Evolutionary conservation across 148 eudicot genomes (phyloP).

Genomic region (Camellia granthamiana): DNA sequence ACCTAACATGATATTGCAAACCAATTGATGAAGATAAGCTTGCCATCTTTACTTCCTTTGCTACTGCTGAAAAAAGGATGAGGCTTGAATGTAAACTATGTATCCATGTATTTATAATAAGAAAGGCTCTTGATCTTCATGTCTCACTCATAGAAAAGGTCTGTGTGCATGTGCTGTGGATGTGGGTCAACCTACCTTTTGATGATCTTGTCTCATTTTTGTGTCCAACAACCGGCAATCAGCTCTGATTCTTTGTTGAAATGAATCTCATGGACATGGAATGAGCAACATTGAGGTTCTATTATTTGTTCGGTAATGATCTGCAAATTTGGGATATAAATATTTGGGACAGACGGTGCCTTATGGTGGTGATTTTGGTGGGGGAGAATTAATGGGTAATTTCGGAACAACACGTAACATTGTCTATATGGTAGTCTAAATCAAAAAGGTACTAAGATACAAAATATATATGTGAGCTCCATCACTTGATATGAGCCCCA

Average conservation of each 20-base stretch:
- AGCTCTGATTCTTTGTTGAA: neutral
- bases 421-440: no score
- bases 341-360: no score
- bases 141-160: neutral
- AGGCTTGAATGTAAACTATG: neutral
- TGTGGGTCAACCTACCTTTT: no score
- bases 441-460: no score
- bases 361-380: no score
- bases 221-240: conserved; percentile 17
- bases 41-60: conserved; percentile 8
- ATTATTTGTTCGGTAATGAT: neutral
- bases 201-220: neutral
- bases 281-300: conserved; percentile 6
- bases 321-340: no score
- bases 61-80: neutral
- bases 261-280: conserved; percentile 9
- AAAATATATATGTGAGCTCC: no score
- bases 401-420: no score
- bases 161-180: neutral
- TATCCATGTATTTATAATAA: conserved; percentile 9
- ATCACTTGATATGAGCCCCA: no score
- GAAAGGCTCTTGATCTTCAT: neutral
- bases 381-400: no score
- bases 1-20: conserved; percentile 31
- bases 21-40: conserved; percentile 9